Conservation (phyloP, 2,329 filamentous ascomycete species). For the Simplicillium aogashimaense region DNA sequence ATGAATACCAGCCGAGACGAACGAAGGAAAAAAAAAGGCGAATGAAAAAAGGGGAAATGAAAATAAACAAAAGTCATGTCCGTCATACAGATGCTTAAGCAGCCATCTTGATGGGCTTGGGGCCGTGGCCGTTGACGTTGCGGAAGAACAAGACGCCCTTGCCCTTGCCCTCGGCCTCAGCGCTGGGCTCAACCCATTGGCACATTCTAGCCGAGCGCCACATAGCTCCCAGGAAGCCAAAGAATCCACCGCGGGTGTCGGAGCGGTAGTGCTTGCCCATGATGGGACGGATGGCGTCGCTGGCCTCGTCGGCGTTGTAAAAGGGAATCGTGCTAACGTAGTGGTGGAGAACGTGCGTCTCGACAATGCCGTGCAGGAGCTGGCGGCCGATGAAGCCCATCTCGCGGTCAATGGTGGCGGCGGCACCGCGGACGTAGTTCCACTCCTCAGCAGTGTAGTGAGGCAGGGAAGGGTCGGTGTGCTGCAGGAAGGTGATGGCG, state of each 20-base stretch:
- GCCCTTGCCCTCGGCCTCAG: slow-evolving; percentile 67
- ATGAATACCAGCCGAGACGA: no score
- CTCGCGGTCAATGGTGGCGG: slow-evolving; percentile 92
- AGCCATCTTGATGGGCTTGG: slow-evolving; percentile 22
- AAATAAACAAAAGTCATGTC: no score
- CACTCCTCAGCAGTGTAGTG: slow-evolving; percentile 82
- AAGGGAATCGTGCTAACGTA: slow-evolving; percentile 94
- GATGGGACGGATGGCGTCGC: slow-evolving; percentile 84
- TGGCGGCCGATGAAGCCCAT: slow-evolving; percentile 91
- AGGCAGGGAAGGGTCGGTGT: slow-evolving; percentile 88
- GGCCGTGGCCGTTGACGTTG: slow-evolving; percentile 81
- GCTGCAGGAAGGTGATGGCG: slow-evolving; percentile 93
- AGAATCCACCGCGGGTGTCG: slow-evolving; percentile 63
- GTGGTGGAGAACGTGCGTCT: slow-evolving; percentile 97
- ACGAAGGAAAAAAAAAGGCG: no score
- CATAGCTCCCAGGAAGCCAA: slow-evolving; percentile 77
- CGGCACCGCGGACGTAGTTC: slow-evolving; percentile 89
- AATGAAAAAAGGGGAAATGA: no score
- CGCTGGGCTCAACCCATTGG: slow-evolving; percentile 95
- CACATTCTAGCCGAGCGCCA: slow-evolving; percentile 77
- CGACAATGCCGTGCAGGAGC: slow-evolving; percentile 84
- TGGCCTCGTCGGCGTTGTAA: slow-evolving; percentile 91
- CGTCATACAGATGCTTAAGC: neutral
- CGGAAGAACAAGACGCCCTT: slow-evolving; percentile 89
- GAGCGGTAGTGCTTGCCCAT: slow-evolving; percentile 95